These are phyloP conservation scores for Colletotrichum sojae DNA, from an alignment of 2,329 filamentous ascomycete species.

Conservation along the genomic window DNA sequence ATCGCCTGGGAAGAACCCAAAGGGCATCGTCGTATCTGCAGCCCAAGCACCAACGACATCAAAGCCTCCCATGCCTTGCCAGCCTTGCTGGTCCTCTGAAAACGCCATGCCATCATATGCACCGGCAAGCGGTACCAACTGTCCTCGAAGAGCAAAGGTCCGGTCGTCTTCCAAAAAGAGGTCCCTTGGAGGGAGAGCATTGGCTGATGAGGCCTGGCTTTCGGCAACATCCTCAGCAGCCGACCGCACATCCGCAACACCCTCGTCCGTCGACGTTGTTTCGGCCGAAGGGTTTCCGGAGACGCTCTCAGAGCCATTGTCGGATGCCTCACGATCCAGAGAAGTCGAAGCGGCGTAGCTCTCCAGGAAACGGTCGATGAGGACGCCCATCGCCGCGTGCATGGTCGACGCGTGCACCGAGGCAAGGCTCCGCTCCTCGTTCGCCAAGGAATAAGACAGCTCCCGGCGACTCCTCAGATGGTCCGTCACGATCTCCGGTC, in stretches of 20 bases:
- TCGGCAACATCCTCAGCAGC: not conserved
- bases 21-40: not conserved
- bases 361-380: slow-evolving; percentile 11
- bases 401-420: not conserved
- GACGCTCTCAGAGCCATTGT: not conserved
- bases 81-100: not conserved
- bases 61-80: not conserved
- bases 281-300: not conserved
- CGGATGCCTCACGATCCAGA: not conserved
- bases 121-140: not conserved
- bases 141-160: not conserved
- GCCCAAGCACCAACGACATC: not conserved
- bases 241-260: not conserved
- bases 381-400: not conserved
- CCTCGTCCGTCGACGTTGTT: not conserved
- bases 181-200: too few relatives aligned
- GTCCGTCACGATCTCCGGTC: not conserved
- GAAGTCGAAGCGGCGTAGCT: not conserved
- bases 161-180: not conserved
- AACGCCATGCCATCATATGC: not conserved
- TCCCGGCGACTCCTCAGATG: too few relatives aligned
- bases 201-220: not conserved
- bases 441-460: not conserved
- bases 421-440: not conserved
- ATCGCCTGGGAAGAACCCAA: not conserved